Evolutionary conservation across 257 asterid species (phyloP), one percentile per base, ranked within the genome.

Genomic region (Datura wrightii): DNA sequence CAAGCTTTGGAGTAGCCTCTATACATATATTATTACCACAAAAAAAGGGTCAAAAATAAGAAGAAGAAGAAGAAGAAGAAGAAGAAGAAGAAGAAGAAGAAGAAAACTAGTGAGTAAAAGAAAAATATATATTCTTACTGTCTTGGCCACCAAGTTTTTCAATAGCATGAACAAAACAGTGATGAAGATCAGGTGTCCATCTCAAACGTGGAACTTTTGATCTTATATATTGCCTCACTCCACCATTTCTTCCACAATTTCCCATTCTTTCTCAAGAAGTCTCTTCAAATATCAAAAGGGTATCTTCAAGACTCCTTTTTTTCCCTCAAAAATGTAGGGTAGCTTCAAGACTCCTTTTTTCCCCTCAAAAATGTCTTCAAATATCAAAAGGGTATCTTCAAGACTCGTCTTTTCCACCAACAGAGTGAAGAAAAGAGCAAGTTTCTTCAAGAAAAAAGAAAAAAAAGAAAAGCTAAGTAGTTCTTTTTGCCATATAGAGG

Each of bases 141-240:
- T 93, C 85, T 76, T 93, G 96, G 72, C 98, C 99, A 1, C 98
- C 98, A 44, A 94, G 97, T 0, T 86, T 88, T 24, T 95, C 71
- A 71, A 95, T 89, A 71, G 97, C 97, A 44, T 92, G 91, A 80
- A 95, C 86, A 52, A 95, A 95, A 83, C 95, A 92, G 83, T 85
- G 94, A 87, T 95, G 99, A 80, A 95, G 99, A 79, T 93, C 94
- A 80, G 98, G 97, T 44, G 98, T 95, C 99, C 99, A 95, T 87
- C 95, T 85, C 58, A 94, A 66, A 44, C 97, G 92, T 0, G 97
- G 99, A 2, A 91, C 93, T 84, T 93, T 93, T 42, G 97, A 93
- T 85, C 99, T 87, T 56, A 94, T 76, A 56, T 95, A 95, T 80
- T 92, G 98, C 31, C 99, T 86, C 13, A 94, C 99, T 5, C 95